A percentile compares a stretch with the other conserved stretches of the same genome.
phyloP scores from a whole-genome alignment of 2,329 filamentous ascomycete species.

The Aspergillus sp. region DNA sequence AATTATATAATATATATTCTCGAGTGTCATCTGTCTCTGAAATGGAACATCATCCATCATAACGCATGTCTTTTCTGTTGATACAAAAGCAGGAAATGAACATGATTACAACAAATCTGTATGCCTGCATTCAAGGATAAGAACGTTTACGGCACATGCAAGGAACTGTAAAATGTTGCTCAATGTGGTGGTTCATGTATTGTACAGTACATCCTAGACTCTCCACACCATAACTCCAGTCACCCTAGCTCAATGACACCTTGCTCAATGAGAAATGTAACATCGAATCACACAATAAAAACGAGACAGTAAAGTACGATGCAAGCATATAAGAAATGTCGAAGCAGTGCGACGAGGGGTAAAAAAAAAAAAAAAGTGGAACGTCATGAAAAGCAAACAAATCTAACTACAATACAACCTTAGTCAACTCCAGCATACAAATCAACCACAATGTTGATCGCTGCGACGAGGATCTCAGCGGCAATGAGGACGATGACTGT shows the following conservation, averaged over 20 bases:
- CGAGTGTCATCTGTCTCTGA: background rate
- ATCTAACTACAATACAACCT: background rate
- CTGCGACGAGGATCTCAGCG: conserved; percentile 87
- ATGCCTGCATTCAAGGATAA: background rate
- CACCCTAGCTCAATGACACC: background rate
- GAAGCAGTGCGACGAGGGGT: no score
- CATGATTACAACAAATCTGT: no score
- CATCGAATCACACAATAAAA: no score
- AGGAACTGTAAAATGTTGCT: background rate
- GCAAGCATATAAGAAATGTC: no score
- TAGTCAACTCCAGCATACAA: conserved; percentile 65
- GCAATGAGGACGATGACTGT: conserved; percentile 90
- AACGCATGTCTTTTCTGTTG: no score
- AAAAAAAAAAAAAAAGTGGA: no score
- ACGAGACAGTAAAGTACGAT: no score
- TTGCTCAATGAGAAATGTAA: no score
- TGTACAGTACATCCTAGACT: background rate
- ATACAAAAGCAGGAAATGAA: no score
- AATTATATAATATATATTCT: no score
- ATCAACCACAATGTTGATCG: conserved; percentile 92
- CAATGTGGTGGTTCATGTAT: background rate
- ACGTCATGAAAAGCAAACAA: no score
- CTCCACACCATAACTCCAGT: background rate
- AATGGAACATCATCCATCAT: no score
- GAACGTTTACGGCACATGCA: background rate